Base-by-base conservation (phyloP, 192 early-diverging fungal species). In the Geranomyces variabilis region DNA sequence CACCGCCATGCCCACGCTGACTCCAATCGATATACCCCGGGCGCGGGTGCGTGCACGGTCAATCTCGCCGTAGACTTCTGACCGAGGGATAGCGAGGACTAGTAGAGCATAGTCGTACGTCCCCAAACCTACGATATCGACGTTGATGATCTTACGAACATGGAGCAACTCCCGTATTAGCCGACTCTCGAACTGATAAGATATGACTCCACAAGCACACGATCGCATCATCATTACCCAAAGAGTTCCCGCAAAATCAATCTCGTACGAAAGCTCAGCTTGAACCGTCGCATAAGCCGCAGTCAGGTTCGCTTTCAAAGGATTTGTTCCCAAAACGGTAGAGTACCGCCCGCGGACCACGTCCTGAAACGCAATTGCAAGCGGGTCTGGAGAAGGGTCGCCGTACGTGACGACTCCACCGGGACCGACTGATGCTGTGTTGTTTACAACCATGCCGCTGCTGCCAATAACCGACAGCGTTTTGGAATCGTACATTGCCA, bases 21-120 rank as follows among this genome's bases (percentile, higher is more conserved):
- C 63, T 2, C 70, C 70, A 26, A 71, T 71, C 17, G 70, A 48
- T 4, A 63, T 36, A 9, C 19, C 14, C 7, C 33, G 55, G 29
- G 43, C 48, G 59, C 59, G 70, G 5, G 17, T 62, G 30, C 70
- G 70, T 0, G 70, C 70, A 4, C 41, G 44, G 24, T 71, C 70
- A 21, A 71, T 55, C 5, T 22, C 34, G 22, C 61, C 60, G 45
- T 63, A 71, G 30, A 58, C 55, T 26, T 53, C 67, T 4, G 67
- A 34, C 19, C 67, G 17, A 4, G 48, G 67, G 5, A 53, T 6
- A 22, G 67, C 67, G 15, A 31, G 21, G 21, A 68, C 30, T 12
- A 68, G 36, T 5, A 68, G 67, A 14, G 22, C 30, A n/a, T 57
- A 22, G 31, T 58, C 67, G 28, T 58, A 68, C 1, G 29, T 10